Percentiles rank a stretch among this genome's conserved stretches.
These are phyloP conservation scores for Trichosanthes truncata DNA, from an alignment of 306 rosid genomes.

Conservation along the genomic window DNA sequence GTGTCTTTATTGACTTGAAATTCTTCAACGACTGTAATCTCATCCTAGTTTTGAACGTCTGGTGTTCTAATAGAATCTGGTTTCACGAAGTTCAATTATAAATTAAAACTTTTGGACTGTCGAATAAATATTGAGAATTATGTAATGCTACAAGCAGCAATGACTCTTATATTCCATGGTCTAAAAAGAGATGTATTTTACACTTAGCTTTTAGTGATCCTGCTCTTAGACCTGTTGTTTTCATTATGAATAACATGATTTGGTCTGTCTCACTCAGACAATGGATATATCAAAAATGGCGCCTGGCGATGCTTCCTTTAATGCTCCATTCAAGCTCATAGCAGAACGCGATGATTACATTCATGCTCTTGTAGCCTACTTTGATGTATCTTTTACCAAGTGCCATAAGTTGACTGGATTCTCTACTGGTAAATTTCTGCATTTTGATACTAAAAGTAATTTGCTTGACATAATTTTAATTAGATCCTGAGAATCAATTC, in stretches of 20 bases:
- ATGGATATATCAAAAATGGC: constrained; percentile 98
- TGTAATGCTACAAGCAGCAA: background rate
- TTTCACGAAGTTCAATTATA: background rate
- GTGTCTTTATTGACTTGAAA: background rate
- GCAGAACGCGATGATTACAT: constrained; percentile 86
- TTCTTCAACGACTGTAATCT: background rate
- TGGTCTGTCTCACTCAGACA: constrained; percentile 46
- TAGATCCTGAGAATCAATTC: background rate
- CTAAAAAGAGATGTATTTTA: background rate
- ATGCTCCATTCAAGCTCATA: constrained; percentile 83
- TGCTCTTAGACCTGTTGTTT: background rate
- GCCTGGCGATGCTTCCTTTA: constrained; percentile 85
- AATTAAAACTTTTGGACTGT: background rate
- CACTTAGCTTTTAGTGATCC: background rate
- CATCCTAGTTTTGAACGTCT: background rate
- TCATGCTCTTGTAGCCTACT: constrained; percentile 95
- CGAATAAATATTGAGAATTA: too few relatives aligned
- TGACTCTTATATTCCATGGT: background rate
- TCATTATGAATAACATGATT: background rate
- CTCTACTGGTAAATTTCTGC: constrained; percentile 66
- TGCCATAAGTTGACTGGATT: constrained; percentile 94
- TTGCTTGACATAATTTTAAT: background rate
- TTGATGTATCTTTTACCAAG: constrained; percentile 81
- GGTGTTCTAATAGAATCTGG: background rate
- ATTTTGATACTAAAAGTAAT: background rate